Evolutionary conservation across 163 green algal genomes (phyloP).

Genomic region (Trebouxiophyceae sp.): DNA sequence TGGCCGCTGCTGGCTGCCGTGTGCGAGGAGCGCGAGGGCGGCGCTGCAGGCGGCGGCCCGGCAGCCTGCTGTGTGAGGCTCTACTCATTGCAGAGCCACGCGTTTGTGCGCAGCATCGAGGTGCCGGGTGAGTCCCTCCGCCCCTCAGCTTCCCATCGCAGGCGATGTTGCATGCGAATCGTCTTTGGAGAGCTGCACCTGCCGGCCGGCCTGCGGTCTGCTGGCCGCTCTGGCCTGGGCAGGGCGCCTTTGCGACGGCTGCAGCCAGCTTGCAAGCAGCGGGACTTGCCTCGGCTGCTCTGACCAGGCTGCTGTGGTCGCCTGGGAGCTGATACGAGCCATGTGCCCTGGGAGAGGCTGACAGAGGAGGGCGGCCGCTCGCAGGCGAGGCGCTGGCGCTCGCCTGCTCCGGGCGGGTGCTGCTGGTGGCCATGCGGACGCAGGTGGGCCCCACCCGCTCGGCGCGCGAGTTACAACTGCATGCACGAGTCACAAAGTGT

Average conservation of each 20-base stretch:
- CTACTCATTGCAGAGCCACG: slow-evolving; percentile 28
- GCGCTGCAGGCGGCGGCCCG: background rate
- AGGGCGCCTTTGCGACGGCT: too few relatives aligned
- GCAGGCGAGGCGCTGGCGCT: background rate
- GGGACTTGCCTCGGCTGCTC: too few relatives aligned
- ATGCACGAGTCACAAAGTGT: background rate
- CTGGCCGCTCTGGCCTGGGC: too few relatives aligned
- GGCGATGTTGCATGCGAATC: too few relatives aligned
- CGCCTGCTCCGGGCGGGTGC: slow-evolving; percentile 1
- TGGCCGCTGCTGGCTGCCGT: slow-evolving; percentile 25
- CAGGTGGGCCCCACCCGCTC: slow-evolving; percentile 11
- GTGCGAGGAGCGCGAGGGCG: background rate
- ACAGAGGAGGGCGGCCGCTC: too few relatives aligned
- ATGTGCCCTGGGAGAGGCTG: too few relatives aligned
- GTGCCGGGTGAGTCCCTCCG: slow-evolving; percentile 12
- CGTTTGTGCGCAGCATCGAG: slow-evolving; percentile 12
- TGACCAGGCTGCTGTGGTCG: too few relatives aligned
- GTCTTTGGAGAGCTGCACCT: too few relatives aligned
- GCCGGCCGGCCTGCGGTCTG: too few relatives aligned
- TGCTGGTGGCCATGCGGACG: slow-evolving; percentile 29
- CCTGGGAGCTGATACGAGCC: too few relatives aligned
- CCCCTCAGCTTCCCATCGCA: too few relatives aligned
- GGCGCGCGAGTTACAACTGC: background rate
- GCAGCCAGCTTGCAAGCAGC: too few relatives aligned
- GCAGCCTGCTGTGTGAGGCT: slow-evolving; percentile 18